Evolutionary conservation across 768 basidiomycete genomes (phyloP), one percentile per base, ranked within the genome.

Genomic region (Neoboletus subvelutipes): DNA sequence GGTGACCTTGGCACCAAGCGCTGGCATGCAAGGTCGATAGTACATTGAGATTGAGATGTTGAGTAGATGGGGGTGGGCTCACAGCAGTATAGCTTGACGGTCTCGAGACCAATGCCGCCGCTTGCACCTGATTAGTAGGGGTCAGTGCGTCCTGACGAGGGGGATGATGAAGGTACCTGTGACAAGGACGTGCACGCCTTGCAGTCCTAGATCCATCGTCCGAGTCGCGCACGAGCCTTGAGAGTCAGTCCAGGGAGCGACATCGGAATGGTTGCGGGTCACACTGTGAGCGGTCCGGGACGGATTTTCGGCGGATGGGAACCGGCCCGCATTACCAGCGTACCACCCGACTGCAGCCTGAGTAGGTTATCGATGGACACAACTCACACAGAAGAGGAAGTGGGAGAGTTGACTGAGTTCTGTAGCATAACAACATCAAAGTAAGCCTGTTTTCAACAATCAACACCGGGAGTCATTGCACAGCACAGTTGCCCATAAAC

Each of bases 21-120:
- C 37, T 39, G 17, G 37, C 37, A 8, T 9, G 7, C 37, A 8
- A 39, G n/a, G 8, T 31, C 17, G 22, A 24, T 33, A 15, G 29
- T 24, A 6, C 4, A 24, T 42, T 49, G 26, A 34, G 24, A 12
- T 6, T 24, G 15, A 4, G 20, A 36, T 22, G 22, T 15, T n/a
- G 36, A 40, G 5, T 26, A 18, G 34, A n/a, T 28, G 9, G 39
- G 17, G 15, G 2, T 13, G 52, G 29, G 72, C 76, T 66, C 56
- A 84, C 87, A 76, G 31, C 85, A 77, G 66, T 84, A 90, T 0
- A 80, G 64, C 12, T 75, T 75, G 17, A 77, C 75, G 5, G 84
- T 87, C 62, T 81, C 84, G 1, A 88, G 75, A 10, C 89, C 89
- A 37, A 92, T 90, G 0, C 87, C 88, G 3, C 88, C 88, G 61